Conservation (phyloP, 495 filamentous ascomycete genomes). For the Trichodelitschia bisporula region DNA sequence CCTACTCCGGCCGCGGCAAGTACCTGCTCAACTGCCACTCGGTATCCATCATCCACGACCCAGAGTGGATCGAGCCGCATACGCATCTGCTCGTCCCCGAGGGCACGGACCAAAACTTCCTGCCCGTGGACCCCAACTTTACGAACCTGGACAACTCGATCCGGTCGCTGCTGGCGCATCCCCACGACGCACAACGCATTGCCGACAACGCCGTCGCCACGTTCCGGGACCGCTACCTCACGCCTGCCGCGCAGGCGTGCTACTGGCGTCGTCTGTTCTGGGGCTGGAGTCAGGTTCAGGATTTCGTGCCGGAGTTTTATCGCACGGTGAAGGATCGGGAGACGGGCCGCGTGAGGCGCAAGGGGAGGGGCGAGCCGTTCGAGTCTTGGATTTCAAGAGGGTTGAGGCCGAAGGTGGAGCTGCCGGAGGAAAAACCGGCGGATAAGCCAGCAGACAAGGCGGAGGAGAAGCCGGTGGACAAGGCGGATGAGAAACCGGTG, state of each 20-base stretch:
- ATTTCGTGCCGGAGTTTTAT: too few relatives aligned
- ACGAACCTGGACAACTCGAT: constrained; percentile 27
- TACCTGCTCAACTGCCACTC: constrained; percentile 35
- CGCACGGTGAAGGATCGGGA: too few relatives aligned
- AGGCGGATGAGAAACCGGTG: too few relatives aligned
- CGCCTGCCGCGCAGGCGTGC: constrained; percentile 23
- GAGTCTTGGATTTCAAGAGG: too few relatives aligned
- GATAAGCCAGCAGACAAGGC: too few relatives aligned
- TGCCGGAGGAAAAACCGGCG: too few relatives aligned
- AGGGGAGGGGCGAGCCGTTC: too few relatives aligned
- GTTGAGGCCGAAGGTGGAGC: too few relatives aligned
- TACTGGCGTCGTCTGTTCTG: background rate
- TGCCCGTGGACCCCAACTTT: constrained; percentile 30
- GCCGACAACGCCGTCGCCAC: constrained; percentile 27
- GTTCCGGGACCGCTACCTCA: constrained; percentile 34
- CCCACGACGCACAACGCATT: constrained; percentile 24
- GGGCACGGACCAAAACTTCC: constrained; percentile 33
- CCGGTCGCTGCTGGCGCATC: constrained; percentile 23
- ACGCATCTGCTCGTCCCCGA: constrained; percentile 17
- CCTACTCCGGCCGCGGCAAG: constrained; percentile 31
- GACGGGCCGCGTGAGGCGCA: too few relatives aligned
- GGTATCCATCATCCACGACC: constrained; percentile 26
- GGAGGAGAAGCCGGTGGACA: too few relatives aligned
- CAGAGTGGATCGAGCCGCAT: constrained; percentile 21
- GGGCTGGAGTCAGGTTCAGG: background rate